These are phyloP conservation scores for Symbiodinium natans DNA, from an alignment of 73 alveolate genomes.

Conservation along the genomic window DNA sequence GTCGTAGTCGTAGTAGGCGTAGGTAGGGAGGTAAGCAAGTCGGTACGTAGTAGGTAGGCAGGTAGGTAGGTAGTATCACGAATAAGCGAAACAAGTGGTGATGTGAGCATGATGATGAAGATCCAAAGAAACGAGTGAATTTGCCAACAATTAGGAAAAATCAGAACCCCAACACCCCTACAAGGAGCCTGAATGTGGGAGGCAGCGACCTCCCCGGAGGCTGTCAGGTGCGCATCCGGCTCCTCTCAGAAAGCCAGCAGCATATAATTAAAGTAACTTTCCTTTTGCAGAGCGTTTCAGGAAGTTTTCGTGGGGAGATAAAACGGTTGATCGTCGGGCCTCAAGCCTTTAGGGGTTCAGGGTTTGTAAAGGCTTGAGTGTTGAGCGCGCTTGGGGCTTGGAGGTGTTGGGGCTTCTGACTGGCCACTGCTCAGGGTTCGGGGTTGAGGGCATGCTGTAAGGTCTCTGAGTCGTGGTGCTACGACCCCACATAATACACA, in stretches of 20 bases:
- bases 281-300: too few relatives aligned
- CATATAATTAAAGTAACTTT: too few relatives aligned
- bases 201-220: neutral
- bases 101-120: neutral
- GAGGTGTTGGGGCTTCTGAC: too few relatives aligned
- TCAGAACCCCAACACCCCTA: neutral
- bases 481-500: neutral
- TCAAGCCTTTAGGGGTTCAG: too few relatives aligned
- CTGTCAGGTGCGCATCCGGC: neutral
- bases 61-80: neutral
- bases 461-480: too few relatives aligned
- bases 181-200: neutral
- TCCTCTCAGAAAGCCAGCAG: neutral
- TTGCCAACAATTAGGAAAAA: neutral
- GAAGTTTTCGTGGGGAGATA: too few relatives aligned
- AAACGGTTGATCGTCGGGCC: too few relatives aligned
- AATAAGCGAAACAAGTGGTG: neutral
- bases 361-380: too few relatives aligned
- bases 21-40: neutral
- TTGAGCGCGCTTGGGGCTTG: too few relatives aligned
- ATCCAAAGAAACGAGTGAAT: neutral
- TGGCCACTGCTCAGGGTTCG: too few relatives aligned
- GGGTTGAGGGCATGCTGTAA: too few relatives aligned
- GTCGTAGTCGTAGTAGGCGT: neutral
- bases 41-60: neutral